Percentiles rank a stretch among this genome's conserved stretches.
Evolutionary conservation across 192 early-diverging fungal genomes (phyloP).

Genomic region (Paraglomus brasilianum): DNA sequence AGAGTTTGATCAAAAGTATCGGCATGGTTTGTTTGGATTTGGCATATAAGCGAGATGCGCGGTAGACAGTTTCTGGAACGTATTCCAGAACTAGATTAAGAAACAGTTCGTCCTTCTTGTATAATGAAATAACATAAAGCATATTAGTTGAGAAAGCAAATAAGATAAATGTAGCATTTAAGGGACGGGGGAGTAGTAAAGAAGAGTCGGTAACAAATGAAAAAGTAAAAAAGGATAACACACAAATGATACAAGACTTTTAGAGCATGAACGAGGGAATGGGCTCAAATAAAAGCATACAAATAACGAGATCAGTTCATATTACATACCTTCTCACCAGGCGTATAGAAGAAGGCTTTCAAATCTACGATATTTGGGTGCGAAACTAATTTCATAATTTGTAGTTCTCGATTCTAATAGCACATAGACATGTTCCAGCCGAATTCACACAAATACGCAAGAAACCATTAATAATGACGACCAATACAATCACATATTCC

Average conservation of each 20-base stretch:
- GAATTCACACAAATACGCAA: constrained; percentile 8
- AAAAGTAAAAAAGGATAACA: too few relatives aligned
- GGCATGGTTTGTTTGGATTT: constrained; percentile 95
- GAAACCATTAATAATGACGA: not conserved
- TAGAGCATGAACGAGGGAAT: too few relatives aligned
- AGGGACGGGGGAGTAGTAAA: not conserved
- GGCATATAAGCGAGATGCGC: constrained; percentile 86
- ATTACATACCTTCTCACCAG: constrained; percentile 74
- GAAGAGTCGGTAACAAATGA: not conserved
- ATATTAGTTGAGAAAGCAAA: not conserved
- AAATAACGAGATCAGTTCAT: too few relatives aligned
- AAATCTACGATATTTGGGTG: constrained; percentile 94
- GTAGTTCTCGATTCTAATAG: constrained; percentile 82
- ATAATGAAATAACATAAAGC: not conserved
- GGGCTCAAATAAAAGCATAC: too few relatives aligned
- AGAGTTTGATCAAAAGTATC: constrained; percentile 92
- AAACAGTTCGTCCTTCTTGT: constrained; percentile 87
- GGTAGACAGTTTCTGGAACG: constrained; percentile 95
- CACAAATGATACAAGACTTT: too few relatives aligned
- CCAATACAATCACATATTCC: not conserved
- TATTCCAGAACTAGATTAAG: constrained; percentile 95
- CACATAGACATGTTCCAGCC: not conserved
- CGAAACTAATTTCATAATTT: constrained; percentile 88
- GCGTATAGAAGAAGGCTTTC: constrained; percentile 92
- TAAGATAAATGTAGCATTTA: not conserved